Conservation (phyloP, 805 yeast species). For the Sungouiozyma ichnusensis region DNA sequence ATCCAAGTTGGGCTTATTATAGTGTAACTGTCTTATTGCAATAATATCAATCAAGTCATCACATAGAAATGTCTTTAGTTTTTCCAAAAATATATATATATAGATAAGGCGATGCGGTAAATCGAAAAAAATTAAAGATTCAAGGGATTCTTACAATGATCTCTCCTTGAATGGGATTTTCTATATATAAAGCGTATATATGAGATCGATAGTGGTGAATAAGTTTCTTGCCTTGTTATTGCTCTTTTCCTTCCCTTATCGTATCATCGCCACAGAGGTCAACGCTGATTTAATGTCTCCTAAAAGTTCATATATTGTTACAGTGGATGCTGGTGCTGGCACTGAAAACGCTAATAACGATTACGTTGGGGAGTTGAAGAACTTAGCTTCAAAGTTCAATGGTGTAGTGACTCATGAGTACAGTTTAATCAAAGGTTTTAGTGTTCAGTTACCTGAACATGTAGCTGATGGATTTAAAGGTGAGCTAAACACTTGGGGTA, state of each 20-base stretch:
- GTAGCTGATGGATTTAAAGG: constrained; percentile 15
- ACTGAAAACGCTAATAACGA: background rate
- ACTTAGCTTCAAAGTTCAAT: constrained; percentile 30
- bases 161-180: no score
- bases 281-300: background rate
- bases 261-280: background rate
- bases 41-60: no score
- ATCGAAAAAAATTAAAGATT: background rate
- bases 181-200: no score
- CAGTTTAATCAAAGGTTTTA: constrained; percentile 35
- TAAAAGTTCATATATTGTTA: background rate
- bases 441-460: constrained; percentile 30
- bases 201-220: background rate
- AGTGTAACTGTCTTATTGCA: no score
- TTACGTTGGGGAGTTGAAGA: constrained; percentile 21
- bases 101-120: no score
- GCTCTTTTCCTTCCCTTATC: background rate
- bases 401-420: constrained; percentile 40
- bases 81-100: no score
- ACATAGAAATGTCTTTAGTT: no score
- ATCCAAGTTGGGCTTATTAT: no score
- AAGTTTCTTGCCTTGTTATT: background rate
- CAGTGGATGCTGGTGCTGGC: constrained; percentile 2
- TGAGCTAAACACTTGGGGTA: constrained; percentile 11
- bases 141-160: background rate